A percentile compares a stretch with the other conserved stretches of the same genome.
Evolutionary conservation across 768 basidiomycete species (phyloP).

Genomic region (Termitomyces sp.): DNA sequence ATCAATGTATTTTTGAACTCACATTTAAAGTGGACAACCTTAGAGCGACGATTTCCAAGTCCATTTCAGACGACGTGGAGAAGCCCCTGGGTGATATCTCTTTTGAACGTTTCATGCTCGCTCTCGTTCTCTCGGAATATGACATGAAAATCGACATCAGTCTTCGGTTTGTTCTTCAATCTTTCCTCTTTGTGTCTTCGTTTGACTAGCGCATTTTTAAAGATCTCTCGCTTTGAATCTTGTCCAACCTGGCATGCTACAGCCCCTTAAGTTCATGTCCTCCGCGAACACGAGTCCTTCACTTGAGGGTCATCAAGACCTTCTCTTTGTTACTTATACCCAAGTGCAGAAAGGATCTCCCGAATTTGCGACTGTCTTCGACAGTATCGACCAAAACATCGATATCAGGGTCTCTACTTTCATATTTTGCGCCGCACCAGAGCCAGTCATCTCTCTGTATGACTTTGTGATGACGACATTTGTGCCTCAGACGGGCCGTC

Average conservation of each 20-base stretch:
- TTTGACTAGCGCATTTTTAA: conserved; percentile 8
- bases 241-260: conserved; percentile 43
- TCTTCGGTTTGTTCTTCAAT: conserved; percentile 48
- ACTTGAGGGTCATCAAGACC: conserved; percentile 44
- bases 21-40: conserved; percentile 84
- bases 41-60: conserved; percentile 73
- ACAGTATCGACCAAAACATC: conserved; percentile 84
- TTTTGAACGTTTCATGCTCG: conserved; percentile 72
- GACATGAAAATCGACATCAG: conserved; percentile 84
- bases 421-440: conserved; percentile 82
- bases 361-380: conserved; percentile 72
- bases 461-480: conserved; percentile 99
- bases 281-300: conserved; percentile 38
- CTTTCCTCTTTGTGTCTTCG: not conserved
- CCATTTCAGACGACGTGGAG: conserved; percentile 55
- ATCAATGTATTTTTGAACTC: conserved; percentile 71
- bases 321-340: conserved; percentile 73
- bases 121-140: conserved; percentile 71
- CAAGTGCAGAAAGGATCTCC: conserved; percentile 83
- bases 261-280: conserved; percentile 58
- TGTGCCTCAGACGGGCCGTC: conserved; percentile 4
- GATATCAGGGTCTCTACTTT: conserved; percentile 88
- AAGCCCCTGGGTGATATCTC: conserved; percentile 71
- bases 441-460: conserved; percentile 86
- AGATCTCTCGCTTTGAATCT: conserved; percentile 78